Evolutionary conservation across 176 grass and related monocot species (phyloP).

Genomic region (Echinochloa phyllopogon): DNA sequence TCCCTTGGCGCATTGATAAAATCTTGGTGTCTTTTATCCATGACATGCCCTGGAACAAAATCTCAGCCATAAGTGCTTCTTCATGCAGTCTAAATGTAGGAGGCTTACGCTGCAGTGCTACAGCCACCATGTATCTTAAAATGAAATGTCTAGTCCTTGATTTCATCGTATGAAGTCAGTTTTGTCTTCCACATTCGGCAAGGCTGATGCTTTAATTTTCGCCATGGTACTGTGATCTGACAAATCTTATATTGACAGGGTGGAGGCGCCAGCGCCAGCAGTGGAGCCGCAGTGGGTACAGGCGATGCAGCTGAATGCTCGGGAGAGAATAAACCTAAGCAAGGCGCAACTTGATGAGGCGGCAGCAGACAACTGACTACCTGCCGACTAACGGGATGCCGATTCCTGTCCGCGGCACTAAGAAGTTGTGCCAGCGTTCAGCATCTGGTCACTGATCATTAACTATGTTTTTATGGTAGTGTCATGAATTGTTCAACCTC

Average conservation of each 20-base stretch:
- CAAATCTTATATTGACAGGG: slow-evolving; percentile 21
- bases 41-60: slow-evolving; percentile 26
- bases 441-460: background rate
- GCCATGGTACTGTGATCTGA: background rate
- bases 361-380: background rate
- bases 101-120: background rate
- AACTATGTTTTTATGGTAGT: slow-evolving; percentile 16
- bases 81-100: background rate
- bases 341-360: background rate
- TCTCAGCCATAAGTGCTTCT: background rate
- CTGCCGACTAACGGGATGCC: background rate
- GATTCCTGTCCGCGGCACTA: background rate
- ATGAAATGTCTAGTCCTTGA: background rate
- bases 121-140: background rate
- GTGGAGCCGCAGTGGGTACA: background rate
- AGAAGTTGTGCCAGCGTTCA: background rate
- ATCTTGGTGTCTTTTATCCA: background rate
- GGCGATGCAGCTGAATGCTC: background rate
- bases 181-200: background rate
- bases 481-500: background rate
- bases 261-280: background rate
- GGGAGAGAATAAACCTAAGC: background rate
- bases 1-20: background rate
- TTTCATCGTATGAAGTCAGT: background rate
- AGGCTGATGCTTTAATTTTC: background rate